These are phyloP conservation scores for Chlamydomonas sp. DNA, from an alignment of 139 green algal genomes.

Conservation along the genomic window DNA sequence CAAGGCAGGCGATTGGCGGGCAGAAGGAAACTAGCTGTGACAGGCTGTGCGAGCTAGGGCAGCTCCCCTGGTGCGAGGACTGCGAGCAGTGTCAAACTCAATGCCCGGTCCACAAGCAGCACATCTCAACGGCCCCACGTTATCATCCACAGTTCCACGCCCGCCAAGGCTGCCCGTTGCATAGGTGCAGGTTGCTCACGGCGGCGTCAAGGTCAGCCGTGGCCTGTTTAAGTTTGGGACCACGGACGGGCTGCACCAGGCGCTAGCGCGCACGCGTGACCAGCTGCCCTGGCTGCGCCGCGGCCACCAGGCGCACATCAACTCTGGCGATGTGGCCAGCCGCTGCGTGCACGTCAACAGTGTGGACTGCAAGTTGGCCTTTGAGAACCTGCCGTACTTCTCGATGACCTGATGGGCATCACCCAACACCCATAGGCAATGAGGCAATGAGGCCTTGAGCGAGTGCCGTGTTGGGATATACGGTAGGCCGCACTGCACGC, in stretches of 20 bases:
- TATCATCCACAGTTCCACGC: no score
- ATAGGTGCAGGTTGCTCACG: not conserved
- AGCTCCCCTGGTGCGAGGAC: no score
- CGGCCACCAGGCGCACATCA: not conserved
- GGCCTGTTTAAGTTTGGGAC: not conserved
- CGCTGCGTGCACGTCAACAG: not conserved
- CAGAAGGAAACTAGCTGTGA: no score
- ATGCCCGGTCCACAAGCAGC: no score
- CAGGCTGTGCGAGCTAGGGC: no score
- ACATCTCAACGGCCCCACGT: no score
- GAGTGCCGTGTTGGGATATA: no score
- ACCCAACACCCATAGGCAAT: no score
- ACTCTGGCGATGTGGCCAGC: not conserved
- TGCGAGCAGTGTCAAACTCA: no score
- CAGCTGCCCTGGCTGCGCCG: slow-evolving; percentile 5
- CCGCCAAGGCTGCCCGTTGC: not conserved
- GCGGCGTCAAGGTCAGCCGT: not conserved
- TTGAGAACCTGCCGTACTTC: slow-evolving; percentile 1
- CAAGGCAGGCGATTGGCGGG: no score
- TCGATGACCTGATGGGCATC: not conserved
- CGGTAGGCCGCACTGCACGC: no score
- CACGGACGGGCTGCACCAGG: not conserved
- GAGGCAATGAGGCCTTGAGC: no score
- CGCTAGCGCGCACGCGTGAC: not conserved
- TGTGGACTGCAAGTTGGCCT: not conserved